A percentile compares a stretch with the other conserved stretches of the same genome.
Evolutionary conservation across 2,329 filamentous ascomycete genomes (phyloP).

Genomic region (Cordyceps militaris): DNA sequence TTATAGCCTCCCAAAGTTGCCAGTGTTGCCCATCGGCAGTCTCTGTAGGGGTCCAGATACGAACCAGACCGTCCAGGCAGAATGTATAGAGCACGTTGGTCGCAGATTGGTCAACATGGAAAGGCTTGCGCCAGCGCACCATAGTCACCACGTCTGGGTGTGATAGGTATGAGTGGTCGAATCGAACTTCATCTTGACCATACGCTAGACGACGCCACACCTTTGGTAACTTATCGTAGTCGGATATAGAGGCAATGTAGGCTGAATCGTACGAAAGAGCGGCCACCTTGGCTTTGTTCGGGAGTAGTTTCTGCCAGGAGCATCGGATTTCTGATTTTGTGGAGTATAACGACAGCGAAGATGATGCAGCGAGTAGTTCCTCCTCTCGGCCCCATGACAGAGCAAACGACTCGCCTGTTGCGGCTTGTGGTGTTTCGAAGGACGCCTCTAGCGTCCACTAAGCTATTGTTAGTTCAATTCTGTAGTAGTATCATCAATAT

Average conservation of each 20-base stretch:
- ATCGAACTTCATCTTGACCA: constrained; percentile 72
- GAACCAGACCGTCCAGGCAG: constrained; percentile 70
- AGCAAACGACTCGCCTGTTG: constrained; percentile 30
- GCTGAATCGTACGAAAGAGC: constrained; percentile 79
- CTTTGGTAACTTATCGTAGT: constrained; percentile 78
- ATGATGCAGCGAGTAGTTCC: constrained; percentile 75
- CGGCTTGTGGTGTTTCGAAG: constrained; percentile 38
- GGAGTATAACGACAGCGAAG: constrained; percentile 61
- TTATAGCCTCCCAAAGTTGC: constrained; percentile 72
- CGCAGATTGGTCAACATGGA: constrained; percentile 67
- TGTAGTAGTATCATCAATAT: constrained; percentile 16
- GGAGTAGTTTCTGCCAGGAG: constrained; percentile 69
- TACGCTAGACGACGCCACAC: constrained; percentile 87
- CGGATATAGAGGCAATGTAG: constrained; percentile 74
- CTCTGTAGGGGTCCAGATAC: constrained; percentile 78
- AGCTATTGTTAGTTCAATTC: constrained; percentile 9
- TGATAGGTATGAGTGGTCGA: constrained; percentile 85
- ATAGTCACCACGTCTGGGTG: constrained; percentile 76
- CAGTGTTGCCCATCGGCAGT: constrained; percentile 63
- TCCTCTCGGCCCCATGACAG: constrained; percentile 84
- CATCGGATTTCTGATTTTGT: constrained; percentile 41
- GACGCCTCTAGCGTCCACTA: constrained; percentile 60
- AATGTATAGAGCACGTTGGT: constrained; percentile 89
- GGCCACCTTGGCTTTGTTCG: constrained; percentile 67
- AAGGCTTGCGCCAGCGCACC: constrained; percentile 77